A percentile compares a stretch with the other conserved stretches of the same genome.
phyloP scores from a whole-genome alignment of 2,329 filamentous ascomycete genomes.

The Phoma sp. region DNA sequence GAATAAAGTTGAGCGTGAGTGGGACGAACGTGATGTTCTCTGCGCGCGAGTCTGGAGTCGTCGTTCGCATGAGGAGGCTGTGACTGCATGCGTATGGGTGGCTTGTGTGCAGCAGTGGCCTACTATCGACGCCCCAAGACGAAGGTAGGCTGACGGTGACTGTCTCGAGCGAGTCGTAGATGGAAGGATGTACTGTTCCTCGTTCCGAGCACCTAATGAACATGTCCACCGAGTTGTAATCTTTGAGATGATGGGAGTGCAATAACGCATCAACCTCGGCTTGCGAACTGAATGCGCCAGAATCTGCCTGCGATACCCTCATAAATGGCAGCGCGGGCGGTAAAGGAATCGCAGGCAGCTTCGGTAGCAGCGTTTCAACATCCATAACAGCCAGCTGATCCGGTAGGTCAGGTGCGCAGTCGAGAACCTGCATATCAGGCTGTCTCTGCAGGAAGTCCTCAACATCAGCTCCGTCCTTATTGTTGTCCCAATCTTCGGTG shows the following conservation, averaged over 20 bases:
- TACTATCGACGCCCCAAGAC: slow-evolving; percentile 52
- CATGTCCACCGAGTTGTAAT: slow-evolving; percentile 78
- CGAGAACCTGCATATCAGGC: slow-evolving; percentile 41
- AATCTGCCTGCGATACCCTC: slow-evolving; percentile 35
- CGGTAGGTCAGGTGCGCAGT: slow-evolving; percentile 47
- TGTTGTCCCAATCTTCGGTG: slow-evolving; percentile 44
- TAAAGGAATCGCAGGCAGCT: slow-evolving; percentile 46
- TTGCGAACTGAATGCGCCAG: slow-evolving; percentile 50
- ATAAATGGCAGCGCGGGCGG: slow-evolving; percentile 45
- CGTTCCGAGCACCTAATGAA: slow-evolving; percentile 76
- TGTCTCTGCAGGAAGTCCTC: slow-evolving; percentile 51
- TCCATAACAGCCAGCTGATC: slow-evolving; percentile 52
- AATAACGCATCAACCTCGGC: slow-evolving; percentile 49
- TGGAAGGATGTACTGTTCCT: slow-evolving; percentile 75
- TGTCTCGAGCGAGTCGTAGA: slow-evolving; percentile 85
- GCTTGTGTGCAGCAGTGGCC: slow-evolving; percentile 68
- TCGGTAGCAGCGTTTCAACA: slow-evolving; percentile 46
- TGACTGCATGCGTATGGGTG: slow-evolving; percentile 79
- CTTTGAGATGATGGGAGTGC: slow-evolving; percentile 60
- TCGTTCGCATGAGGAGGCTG: slow-evolving; percentile 67
- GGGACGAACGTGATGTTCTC: slow-evolving; percentile 60
- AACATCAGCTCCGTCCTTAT: slow-evolving; percentile 42
- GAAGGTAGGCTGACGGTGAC: slow-evolving; percentile 66
- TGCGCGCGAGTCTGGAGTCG: slow-evolving; percentile 29
- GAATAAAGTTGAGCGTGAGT: slow-evolving; percentile 83